Base-by-base conservation (phyloP, 2,329 filamentous ascomycete species). In the Xylariaceae sp. region DNA sequence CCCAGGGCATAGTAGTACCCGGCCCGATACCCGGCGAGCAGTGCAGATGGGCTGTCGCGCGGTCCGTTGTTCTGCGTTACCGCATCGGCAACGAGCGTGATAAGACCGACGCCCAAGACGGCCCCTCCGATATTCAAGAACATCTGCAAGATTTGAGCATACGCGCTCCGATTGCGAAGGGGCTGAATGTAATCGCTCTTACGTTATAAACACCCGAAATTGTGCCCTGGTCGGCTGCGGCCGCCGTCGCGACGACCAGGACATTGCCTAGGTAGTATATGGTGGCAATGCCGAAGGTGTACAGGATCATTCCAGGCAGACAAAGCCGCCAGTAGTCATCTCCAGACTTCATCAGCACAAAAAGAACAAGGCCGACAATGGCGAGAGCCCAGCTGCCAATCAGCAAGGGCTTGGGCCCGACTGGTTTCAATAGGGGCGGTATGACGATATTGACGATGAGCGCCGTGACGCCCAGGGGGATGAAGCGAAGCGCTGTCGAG, bases 151-250 rank as follows among this genome's bases (percentile, higher is more conserved):
- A n/a, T n/a, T n/a, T n/a, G n/a, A n/a, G n/a, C n/a, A n/a, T n/a
- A n/a, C n/a, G n/a, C n/a, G n/a, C n/a, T n/a, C n/a, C n/a, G n/a
- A n/a, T n/a, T n/a, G n/a, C n/a, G n/a, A n/a, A n/a, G n/a, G n/a
- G n/a, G n/a, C n/a, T n/a, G n/a, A n/a, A n/a, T n/a, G n/a, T n/a
- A n/a, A n/a, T n/a, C n/a, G n/a, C n/a, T n/a, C n/a, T n/a, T 31
- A 47, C 45, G 32, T 47, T 47, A n/a, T 47, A 47, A 6, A 45
- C 44, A 22, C 45, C 45, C 3, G 45, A 47, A 12, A 47, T 18
- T 6, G 45, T 47, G 9, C 45, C 45, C 38, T 47, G 45, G 11
- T 22, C 11, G 15, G 36, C 32, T 6, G 12, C 10, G 18, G 39
- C 7, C 15, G 45, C 45, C 3, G 45, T 42, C 10, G 45, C 45